phyloP scores from a whole-genome alignment of 2,329 filamentous ascomycete species.

The Exophiala aquamarina region DNA sequence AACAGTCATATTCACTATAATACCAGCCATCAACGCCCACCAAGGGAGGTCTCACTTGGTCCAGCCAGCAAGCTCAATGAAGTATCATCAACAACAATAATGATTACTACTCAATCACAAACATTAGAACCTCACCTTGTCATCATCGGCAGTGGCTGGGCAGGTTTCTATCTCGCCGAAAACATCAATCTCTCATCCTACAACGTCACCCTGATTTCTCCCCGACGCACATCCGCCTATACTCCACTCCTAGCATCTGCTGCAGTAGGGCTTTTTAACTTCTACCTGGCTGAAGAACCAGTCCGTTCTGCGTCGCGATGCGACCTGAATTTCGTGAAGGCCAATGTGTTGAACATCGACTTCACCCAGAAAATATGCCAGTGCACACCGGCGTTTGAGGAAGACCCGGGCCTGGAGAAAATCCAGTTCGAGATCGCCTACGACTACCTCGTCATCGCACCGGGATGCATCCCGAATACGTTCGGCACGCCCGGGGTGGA shows the following conservation, averaged over 20 bases:
- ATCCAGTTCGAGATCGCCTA: conserved; percentile 40
- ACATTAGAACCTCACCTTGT: conserved; percentile 19
- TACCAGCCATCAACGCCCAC: too few relatives aligned
- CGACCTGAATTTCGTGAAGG: conserved; percentile 40
- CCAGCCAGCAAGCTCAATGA: too few relatives aligned
- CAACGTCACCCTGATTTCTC: conserved; percentile 43
- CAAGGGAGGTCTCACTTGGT: too few relatives aligned
- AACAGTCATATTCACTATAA: too few relatives aligned
- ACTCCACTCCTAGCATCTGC: conserved; percentile 48
- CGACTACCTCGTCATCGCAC: conserved; percentile 43
- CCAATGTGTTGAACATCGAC: conserved; percentile 40
- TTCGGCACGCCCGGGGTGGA: conserved; percentile 42
- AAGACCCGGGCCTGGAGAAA: conserved; percentile 23
- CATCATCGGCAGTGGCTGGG: conserved; percentile 38
- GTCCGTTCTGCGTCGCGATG: conserved; percentile 36
- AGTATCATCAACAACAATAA: too few relatives aligned
- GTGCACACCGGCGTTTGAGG: conserved; percentile 39
- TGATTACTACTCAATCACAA: background rate
- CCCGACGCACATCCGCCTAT: conserved; percentile 43
- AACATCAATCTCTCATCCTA: conserved; percentile 40
- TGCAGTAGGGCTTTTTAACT: conserved; percentile 47
- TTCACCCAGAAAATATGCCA: conserved; percentile 34
- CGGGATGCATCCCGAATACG: conserved; percentile 43
- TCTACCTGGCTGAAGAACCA: conserved; percentile 47
- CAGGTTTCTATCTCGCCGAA: conserved; percentile 45